These are phyloP conservation scores for Coleophoma cylindrospora DNA, from an alignment of 2,329 filamentous ascomycete genomes.

Conservation along the genomic window DNA sequence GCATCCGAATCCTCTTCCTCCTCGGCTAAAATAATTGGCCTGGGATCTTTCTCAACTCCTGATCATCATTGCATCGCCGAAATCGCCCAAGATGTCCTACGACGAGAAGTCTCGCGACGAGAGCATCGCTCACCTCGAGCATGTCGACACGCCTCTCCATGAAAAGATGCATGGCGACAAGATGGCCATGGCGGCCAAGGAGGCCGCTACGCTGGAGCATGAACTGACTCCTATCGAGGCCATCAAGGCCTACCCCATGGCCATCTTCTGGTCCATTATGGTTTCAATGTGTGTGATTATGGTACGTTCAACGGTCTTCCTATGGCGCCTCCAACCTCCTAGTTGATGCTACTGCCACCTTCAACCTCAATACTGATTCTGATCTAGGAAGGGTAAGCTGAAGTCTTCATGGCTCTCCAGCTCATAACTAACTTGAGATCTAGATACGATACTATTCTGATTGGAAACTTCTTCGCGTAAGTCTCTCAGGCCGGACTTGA, in stretches of 20 bases:
- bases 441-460: conserved; percentile 11
- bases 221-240: conserved; percentile 70
- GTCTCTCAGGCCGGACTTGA: not conserved
- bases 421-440: not conserved
- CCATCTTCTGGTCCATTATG: conserved; percentile 15
- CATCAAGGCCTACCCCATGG: conserved; percentile 73
- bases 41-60: no score
- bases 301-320: conserved; percentile 6
- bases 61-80: no score
- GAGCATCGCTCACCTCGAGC: not conserved
- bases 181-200: not conserved
- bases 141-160: not conserved
- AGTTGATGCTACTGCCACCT: no score
- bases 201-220: conserved; percentile 32
- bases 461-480: conserved; percentile 16
- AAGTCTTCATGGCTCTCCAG: no score
- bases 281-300: conserved; percentile 19
- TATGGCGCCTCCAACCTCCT: no score
- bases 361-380: no score
- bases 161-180: not conserved
- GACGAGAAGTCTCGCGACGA: not conserved
- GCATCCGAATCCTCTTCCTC: no score
- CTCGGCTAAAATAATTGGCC: no score
- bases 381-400: no score
- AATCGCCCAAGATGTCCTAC: no score